Base-by-base conservation (phyloP, 306 rosid species). In the Cucurbita maxima region DNA sequence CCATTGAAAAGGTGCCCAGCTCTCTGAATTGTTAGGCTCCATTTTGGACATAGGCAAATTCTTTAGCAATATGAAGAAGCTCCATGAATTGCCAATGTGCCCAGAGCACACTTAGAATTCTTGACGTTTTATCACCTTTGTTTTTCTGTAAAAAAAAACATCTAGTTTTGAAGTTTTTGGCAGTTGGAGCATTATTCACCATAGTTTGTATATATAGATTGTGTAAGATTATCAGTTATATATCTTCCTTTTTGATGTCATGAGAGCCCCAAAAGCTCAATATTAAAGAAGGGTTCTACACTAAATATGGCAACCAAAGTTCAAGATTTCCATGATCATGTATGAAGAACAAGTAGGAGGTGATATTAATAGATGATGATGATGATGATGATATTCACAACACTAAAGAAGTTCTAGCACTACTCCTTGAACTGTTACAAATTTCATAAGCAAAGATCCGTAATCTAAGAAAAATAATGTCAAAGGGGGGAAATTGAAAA, bases 311-410 rank as follows among this genome's bases (percentile, higher is more conserved):
- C 13, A 34, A 18, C 38, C 25, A 22, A 18, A 4, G 53, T 53
- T 62, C 54, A 44, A 19, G 18, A 64, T 4, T 9, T 44, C n/a
- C 38, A 18, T 44, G 44, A 67, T 45, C 18, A 67, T 4, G 71
- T n/a, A n/a, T 41, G 71, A 64, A 16, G n/a, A 40, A 57, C 30
- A 45, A 68, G 41, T 71, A 63, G 71, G 0, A 63, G 25, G 8
- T 10, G 40, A 12, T 63, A 48, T 41, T 63, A 63, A 41, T 41
- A 63, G 45, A 8, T 14, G 44, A 4, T 14, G 79, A n/a, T 14
- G 79, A n/a, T 14, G 63, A 38, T 74, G 69, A 82, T 71, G 58
- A 77, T 89, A 88, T 88, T 77, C 95, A 88, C 96, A 90, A 64
- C 66, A 79, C 78, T 70, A 85, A 81, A 61, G 71, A 54, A 77